Evolutionary conservation across 2,329 filamentous ascomycete species (phyloP).

Genomic region (Fusarium goolgardi): DNA sequence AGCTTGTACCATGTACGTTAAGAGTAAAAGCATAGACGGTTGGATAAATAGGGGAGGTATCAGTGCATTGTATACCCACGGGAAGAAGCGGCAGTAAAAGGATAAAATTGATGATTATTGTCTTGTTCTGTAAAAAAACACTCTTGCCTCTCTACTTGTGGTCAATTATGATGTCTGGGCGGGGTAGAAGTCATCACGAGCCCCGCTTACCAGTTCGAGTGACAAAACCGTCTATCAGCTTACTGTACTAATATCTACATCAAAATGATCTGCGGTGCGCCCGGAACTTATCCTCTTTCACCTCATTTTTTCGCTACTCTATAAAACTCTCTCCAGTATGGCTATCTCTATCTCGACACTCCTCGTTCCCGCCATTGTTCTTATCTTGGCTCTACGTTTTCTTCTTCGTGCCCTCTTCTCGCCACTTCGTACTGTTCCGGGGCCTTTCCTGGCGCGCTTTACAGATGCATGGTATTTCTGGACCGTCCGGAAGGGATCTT

Average conservation of each 20-base stretch:
- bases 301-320: no score
- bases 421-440: background rate
- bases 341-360: background rate
- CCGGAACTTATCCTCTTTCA: background rate
- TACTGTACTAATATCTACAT: background rate
- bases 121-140: no score
- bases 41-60: background rate
- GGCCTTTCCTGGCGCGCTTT: background rate
- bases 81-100: background rate
- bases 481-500: slow-evolving; percentile 11
- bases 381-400: background rate
- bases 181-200: background rate
- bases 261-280: background rate
- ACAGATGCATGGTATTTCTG: slow-evolving; percentile 25
- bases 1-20: slow-evolving; percentile 24
- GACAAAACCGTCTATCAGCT: background rate
- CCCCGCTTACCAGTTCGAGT: background rate
- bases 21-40: slow-evolving; percentile 16
- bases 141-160: background rate
- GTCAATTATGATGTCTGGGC: background rate
- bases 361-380: background rate
- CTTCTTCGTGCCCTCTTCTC: background rate
- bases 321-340: background rate
- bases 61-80: slow-evolving; percentile 14
- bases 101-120: slow-evolving; percentile 2